Percentiles rank a stretch among this genome's conserved stretches.
phyloP scores from a whole-genome alignment of 257 asterid genomes.

The Henckelia pumila region DNA sequence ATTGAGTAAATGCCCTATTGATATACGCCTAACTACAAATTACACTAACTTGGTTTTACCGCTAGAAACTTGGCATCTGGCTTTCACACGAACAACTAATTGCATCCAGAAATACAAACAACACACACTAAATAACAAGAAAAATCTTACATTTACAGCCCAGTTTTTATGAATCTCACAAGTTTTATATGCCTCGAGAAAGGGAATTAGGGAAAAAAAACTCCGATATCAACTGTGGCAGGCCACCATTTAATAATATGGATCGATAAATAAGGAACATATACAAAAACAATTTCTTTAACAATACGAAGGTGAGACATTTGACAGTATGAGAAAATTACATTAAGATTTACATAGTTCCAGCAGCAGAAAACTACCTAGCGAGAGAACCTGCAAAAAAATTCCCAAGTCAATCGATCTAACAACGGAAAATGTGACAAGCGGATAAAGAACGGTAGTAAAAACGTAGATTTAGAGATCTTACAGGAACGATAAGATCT shows the following conservation, averaged over 20 bases:
- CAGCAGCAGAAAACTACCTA: slow-evolving; percentile 9
- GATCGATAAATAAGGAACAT: neutral
- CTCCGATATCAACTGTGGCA: neutral
- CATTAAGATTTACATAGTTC: slow-evolving; percentile 30
- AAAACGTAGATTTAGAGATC: slow-evolving; percentile 13
- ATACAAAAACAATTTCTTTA: neutral
- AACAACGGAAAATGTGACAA: neutral
- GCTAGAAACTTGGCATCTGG: neutral
- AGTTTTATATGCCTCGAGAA: neutral
- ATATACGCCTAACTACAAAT: neutral
- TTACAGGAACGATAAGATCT: neutral
- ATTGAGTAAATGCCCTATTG: neutral
- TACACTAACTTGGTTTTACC: neutral
- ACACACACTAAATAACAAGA: neutral
- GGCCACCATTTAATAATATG: neutral
- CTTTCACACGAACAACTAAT: neutral
- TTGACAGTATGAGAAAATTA: neutral
- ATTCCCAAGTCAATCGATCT: slow-evolving; percentile 13
- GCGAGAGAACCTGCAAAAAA: slow-evolving; percentile 30
- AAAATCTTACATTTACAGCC: neutral
- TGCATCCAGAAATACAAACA: neutral
- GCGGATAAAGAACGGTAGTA: neutral
- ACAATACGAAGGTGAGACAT: neutral
- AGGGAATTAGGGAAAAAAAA: neutral
- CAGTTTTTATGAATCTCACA: neutral